Base-by-base conservation (phyloP, 2,329 filamentous ascomycete genomes). In the Ceratocystis eucalypticola region DNA sequence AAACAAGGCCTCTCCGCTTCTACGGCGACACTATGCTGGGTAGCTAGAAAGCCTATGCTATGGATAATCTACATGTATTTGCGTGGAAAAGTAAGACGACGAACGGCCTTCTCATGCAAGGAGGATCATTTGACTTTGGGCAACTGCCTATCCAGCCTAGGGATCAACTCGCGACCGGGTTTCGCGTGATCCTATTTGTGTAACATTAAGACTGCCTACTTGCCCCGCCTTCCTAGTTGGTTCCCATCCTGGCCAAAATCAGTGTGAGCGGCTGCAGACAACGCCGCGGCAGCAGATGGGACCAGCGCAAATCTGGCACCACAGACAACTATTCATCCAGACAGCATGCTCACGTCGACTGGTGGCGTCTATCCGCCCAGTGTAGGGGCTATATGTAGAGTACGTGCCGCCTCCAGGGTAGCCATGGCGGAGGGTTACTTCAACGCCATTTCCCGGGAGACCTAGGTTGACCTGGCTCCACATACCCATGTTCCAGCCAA, bases 81-180 rank as follows among this genome's bases (percentile, higher is more conserved):
- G 30, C 28, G 3, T 20, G 22, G 12, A 22, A 28, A 53, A 53
- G 48, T 8, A 25, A 2, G 22, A 22, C 22, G 22, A 22, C 22
- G 22, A 10, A 4, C 20, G 53, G 25, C 10, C 53, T 30, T 37
- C 28, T 33, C 8, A 59, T n/a, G 17, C 5, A n/a, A 37, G n/a
- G 33, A 37, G 55, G 55, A 59, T 59, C 28, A 59, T 59, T 59
- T 59, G 30, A 10, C 55, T 59, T 59, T 37, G 22, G n/a, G 48
- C 48, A 53, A 53, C 25, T 53, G 48, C 22, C 12, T 10, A 53
- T 22, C 20, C 22, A 53, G 48, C 20, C 7, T 59, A 28, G 4
- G 28, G 55, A 53, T 25, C 55, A 28, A 37, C 55, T 37, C 28
- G 17, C 55, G 55, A 20, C 55, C 10, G 55, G 15, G 30, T n/a